Base-by-base conservation (phyloP, 192 early-diverging fungal genomes). In the Pilobolus umbonatus region DNA sequence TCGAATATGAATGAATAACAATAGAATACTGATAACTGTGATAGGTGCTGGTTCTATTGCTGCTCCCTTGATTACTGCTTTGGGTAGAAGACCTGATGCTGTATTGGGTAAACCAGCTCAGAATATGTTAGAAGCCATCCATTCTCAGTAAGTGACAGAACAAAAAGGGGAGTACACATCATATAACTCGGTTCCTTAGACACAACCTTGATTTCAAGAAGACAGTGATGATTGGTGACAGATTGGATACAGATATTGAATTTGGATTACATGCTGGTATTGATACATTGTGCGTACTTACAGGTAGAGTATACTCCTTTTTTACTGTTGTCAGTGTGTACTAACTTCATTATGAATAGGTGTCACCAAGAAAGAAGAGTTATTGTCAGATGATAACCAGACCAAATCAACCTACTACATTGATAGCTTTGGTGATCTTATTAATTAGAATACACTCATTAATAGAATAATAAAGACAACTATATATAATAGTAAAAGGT, bases 211-310 rank as follows among this genome's bases (percentile, higher is more conserved):
- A 98, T 55, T 85, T 81, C 0, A 47, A 70, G 10, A 75, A 87
- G 43, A 93, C 94, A 5, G 94, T 89, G 72, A 99, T 99, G 96
- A 86, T 99, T 39, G 96, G 96, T 24, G 96, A 99, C 67, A 79
- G 93, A 25, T 74, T 98, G 35, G 89, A 96, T 69, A 99, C 96
- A 3, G 96, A 99, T 71, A 94, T 99, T 61, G 81, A 81, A 29
- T 99, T 99, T 75, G 96, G 96, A 31, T 83, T 85, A 47, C 64
- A 81, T 17, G 93, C 93, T 58, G 85, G 87, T n/a, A 67, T 93
- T 29, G 81, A 76, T 45, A 99, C 96, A 0, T 72, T 99, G 55
- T 81, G 91, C 51, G 95, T 98, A 24, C 76, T 99, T 71, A 96
- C 95, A 7, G 94, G 94, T 77, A n/a, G n/a, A n/a, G n/a, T n/a